Conservation (phyloP, 345 rosid species). For the Nasturtium officinale region DNA sequence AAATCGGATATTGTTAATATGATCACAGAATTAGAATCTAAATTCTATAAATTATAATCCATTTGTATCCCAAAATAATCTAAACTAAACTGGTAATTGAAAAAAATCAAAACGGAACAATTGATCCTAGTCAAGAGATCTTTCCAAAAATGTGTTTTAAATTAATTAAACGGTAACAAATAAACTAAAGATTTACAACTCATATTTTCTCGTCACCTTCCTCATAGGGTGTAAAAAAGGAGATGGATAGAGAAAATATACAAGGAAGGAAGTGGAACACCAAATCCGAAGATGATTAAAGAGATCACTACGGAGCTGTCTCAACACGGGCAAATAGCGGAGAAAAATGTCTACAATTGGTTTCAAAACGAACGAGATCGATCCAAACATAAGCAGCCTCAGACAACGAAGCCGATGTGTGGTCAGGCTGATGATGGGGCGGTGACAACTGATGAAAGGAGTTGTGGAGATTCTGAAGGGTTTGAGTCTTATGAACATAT, state of each 20-base stretch:
- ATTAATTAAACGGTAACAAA: not conserved
- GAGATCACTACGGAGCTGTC: constrained; percentile 57
- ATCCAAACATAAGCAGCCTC: constrained; percentile 57
- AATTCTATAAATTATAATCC: not conserved
- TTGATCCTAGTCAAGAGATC: constrained; percentile 15
- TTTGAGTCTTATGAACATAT: constrained; percentile 41
- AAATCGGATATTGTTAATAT: constrained; percentile 8
- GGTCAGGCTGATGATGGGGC: constrained; percentile 34
- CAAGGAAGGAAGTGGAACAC: constrained; percentile 58
- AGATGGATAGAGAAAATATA: constrained; percentile 50
- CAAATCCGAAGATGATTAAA: constrained; percentile 55
- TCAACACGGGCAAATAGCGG: constrained; percentile 62
- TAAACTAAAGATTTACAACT: constrained; percentile 3
- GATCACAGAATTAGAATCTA: not conserved
- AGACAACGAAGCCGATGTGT: not conserved
- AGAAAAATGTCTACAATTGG: constrained; percentile 78
- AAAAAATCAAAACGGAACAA: not conserved
- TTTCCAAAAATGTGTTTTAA: constrained; percentile 19
- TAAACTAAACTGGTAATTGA: not conserved
- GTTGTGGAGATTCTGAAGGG: constrained; percentile 39
- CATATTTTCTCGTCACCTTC: not conserved
- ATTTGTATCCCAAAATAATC: not conserved
- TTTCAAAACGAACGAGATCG: constrained; percentile 80
- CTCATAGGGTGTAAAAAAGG: constrained; percentile 11
- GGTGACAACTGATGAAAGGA: constrained; percentile 44